Conservation (phyloP, 768 basidiomycete species). For the Daedalea quercina region DNA sequence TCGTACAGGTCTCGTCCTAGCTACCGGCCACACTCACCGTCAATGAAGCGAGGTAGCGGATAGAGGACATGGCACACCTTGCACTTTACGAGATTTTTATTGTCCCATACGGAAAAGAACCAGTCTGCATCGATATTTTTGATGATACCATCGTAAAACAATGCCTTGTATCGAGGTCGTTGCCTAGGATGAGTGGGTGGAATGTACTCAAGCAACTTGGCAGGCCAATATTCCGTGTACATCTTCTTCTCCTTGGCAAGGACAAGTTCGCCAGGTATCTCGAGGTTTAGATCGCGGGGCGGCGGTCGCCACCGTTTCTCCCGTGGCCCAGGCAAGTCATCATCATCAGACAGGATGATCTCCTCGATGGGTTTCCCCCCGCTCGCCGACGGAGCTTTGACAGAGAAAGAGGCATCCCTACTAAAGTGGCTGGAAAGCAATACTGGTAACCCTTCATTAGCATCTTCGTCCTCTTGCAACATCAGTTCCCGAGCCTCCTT, state of each 20-base stretch:
- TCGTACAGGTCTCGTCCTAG: conserved; percentile 52
- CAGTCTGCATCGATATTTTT: conserved; percentile 36
- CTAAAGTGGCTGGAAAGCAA: conserved; percentile 17
- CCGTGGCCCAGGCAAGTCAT: not conserved
- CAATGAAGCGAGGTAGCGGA: not conserved
- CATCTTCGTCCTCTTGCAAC: conserved; percentile 34
- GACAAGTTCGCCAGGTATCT: conserved; percentile 64
- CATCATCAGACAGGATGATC: not conserved
- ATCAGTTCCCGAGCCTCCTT: conserved; percentile 39
- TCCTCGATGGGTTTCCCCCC: not conserved
- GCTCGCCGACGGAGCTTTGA: not conserved
- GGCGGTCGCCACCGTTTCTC: conserved; percentile 32
- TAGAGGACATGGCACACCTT: conserved; percentile 29
- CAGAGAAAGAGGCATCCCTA: not conserved
- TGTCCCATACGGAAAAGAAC: conserved; percentile 54
- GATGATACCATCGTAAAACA: conserved; percentile 50
- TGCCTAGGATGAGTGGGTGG: conserved; percentile 31
- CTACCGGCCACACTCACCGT: conserved; percentile 22
- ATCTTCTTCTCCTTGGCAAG: conserved; percentile 40
- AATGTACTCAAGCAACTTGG: conserved; percentile 46
- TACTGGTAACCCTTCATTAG: conserved; percentile 44
- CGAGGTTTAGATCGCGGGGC: conserved; percentile 39
- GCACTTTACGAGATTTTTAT: conserved; percentile 60
- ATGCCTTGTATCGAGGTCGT: conserved; percentile 45
- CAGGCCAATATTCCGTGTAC: conserved; percentile 56